Percentiles rank a stretch among this genome's conserved stretches.
Evolutionary conservation across 257 asterid genomes (phyloP).

Genomic region (Rehmannia glutinosa): DNA sequence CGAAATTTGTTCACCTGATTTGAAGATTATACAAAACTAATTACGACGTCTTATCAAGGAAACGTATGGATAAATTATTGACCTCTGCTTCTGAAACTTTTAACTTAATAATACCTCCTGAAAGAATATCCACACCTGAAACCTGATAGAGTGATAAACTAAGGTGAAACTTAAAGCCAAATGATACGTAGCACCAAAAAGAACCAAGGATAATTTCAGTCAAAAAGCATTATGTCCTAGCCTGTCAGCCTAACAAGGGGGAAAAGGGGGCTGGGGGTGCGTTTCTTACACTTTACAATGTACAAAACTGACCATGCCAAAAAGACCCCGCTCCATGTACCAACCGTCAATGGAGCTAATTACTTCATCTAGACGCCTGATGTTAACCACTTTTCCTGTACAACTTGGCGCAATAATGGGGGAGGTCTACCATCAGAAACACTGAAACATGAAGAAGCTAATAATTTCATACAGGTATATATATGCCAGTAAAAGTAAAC

Average conservation of each 20-base stretch:
- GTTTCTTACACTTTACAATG: neutral
- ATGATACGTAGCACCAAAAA: neutral
- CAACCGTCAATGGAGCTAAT: constrained; percentile 91
- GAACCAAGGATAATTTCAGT: neutral
- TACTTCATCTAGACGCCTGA: constrained; percentile 81
- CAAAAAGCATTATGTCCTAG: neutral
- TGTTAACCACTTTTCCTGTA: constrained; percentile 97
- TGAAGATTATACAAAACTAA: constrained; percentile 12
- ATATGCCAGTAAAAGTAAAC: constrained; percentile 11
- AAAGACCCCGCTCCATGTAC: constrained; percentile 98
- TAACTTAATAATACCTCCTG: constrained; percentile 89
- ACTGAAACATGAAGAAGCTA: neutral
- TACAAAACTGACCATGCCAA: constrained; percentile 75
- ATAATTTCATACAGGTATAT: neutral
- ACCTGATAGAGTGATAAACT: constrained; percentile 46
- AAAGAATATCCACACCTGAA: constrained; percentile 88
- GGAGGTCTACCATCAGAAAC: constrained; percentile 45
- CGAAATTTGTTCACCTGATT: neutral
- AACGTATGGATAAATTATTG: constrained; percentile 77
- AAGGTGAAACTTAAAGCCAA: constrained; percentile 2
- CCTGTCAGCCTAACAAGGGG: neutral
- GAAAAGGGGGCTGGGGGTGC: neutral
- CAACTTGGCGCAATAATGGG: constrained; percentile 46
- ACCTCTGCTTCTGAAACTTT: constrained; percentile 98
- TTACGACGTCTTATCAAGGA: constrained; percentile 87